Percentiles rank a stretch among this genome's conserved stretches.
phyloP scores from a whole-genome alignment of 176 grass and related monocot species.

The Pharus latifolius region DNA sequence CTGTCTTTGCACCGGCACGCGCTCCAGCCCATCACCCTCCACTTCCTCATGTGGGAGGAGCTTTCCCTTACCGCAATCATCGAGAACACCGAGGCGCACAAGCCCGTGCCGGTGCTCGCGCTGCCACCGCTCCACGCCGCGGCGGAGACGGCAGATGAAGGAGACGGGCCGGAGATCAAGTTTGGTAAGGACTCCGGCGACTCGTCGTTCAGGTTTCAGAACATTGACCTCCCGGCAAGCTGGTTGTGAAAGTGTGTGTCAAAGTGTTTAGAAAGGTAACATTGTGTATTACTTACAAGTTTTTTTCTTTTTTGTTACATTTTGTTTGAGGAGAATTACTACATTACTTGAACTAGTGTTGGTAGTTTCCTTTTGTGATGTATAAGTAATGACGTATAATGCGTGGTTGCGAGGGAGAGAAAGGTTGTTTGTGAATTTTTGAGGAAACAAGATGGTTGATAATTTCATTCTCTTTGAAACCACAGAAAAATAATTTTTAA shows the following conservation, averaged over 20 bases:
- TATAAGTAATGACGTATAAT: too few relatives aligned
- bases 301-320: too few relatives aligned
- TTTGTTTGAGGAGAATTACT: too few relatives aligned
- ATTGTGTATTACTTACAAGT: too few relatives aligned
- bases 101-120: slow-evolving; percentile 8
- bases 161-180: slow-evolving; percentile 16
- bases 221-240: slow-evolving; percentile 73
- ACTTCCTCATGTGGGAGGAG: slow-evolving; percentile 76
- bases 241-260: slow-evolving; percentile 81
- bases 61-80: not conserved
- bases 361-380: too few relatives aligned
- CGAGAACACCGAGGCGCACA: not conserved
- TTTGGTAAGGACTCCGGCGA: slow-evolving; percentile 24
- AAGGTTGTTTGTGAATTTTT: too few relatives aligned
- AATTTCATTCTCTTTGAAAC: too few relatives aligned
- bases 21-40: slow-evolving; percentile 65
- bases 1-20: slow-evolving; percentile 94
- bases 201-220: slow-evolving; percentile 65
- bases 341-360: too few relatives aligned
- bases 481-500: too few relatives aligned
- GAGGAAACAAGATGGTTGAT: too few relatives aligned
- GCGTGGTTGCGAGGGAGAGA: too few relatives aligned
- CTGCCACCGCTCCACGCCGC: not conserved
- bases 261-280: too few relatives aligned
- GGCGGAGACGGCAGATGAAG: not conserved